These are phyloP conservation scores for Kokia cookei DNA, from an alignment of 441 rosid species.

Conservation along the genomic window DNA sequence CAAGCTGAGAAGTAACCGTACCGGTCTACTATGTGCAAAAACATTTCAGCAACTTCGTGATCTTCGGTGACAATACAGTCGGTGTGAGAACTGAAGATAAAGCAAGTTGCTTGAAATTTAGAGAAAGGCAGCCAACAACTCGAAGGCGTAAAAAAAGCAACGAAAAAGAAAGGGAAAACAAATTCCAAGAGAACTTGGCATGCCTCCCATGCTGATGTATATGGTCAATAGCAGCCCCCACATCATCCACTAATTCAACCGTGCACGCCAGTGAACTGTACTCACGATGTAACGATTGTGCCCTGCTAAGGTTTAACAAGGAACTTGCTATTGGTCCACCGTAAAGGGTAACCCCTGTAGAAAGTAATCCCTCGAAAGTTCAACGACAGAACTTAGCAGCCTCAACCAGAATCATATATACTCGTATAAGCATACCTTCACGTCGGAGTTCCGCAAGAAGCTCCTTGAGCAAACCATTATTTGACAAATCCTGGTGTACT, in stretches of 20 bases:
- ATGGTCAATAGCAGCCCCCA: constrained; percentile 53
- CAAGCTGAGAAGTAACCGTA: neutral
- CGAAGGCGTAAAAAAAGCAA: neutral
- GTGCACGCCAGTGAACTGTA: constrained; percentile 66
- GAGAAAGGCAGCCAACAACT: neutral
- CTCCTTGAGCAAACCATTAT: constrained; percentile 14
- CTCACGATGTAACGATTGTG: constrained; percentile 49
- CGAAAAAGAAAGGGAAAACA: neutral
- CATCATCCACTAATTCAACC: constrained; percentile 61
- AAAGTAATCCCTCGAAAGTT: neutral
- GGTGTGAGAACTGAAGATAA: constrained; percentile 35
- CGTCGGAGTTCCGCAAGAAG: constrained; percentile 22
- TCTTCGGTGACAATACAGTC: constrained; percentile 39
- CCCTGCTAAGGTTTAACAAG: constrained; percentile 39
- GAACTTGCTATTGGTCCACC: constrained; percentile 61
- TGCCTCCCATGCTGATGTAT: constrained; percentile 72
- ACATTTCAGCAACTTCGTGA: constrained; percentile 21
- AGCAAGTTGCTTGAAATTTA: neutral
- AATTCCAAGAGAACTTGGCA: neutral
- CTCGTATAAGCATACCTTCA: constrained; percentile 24
- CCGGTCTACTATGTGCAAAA: constrained; percentile 36
- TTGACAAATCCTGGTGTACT: constrained; percentile 32
- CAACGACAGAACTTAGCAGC: neutral
- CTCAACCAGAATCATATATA: neutral
- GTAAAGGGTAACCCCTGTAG: constrained; percentile 44